Conservation (phyloP, 2,329 filamentous ascomycete species). For the Neodidymelliopsis sp. region DNA sequence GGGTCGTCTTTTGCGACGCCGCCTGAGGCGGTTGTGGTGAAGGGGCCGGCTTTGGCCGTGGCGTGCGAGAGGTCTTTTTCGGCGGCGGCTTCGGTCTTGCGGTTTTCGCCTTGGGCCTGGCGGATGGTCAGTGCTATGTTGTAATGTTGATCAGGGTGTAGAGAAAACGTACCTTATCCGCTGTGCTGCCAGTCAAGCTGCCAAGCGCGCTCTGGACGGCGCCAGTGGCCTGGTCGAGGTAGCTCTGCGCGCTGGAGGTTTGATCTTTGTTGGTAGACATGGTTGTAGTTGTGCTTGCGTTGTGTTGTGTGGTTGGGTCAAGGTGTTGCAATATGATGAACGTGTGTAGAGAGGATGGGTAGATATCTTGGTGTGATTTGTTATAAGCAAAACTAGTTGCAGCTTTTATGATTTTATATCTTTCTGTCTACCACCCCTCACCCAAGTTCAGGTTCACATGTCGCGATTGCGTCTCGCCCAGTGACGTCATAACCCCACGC, state of each 20-base stretch:
- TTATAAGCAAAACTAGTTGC: no score
- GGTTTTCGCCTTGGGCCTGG: conserved; percentile 66
- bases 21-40: conserved; percentile 73
- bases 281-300: conserved; percentile 45
- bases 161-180: conserved; percentile 63
- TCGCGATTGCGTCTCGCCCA: no score
- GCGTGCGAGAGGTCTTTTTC: conserved; percentile 80
- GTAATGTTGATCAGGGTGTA: background rate
- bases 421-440: no score
- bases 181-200: conserved; percentile 73
- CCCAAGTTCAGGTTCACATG: no score
- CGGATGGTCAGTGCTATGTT: conserved; percentile 31
- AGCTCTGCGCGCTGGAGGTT: conserved; percentile 79
- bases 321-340: no score
- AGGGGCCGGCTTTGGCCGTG: conserved; percentile 75
- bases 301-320: background rate
- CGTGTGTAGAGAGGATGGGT: no score
- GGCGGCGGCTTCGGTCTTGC: conserved; percentile 69
- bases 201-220: conserved; percentile 76
- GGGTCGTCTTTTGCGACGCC: conserved; percentile 75
- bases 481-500: no score
- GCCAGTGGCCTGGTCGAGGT: conserved; percentile 70
- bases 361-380: no score
- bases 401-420: no score
- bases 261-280: conserved; percentile 60